These are phyloP conservation scores for Cydonia oblonga DNA, from an alignment of 331 rosid species.

Conservation along the genomic window DNA sequence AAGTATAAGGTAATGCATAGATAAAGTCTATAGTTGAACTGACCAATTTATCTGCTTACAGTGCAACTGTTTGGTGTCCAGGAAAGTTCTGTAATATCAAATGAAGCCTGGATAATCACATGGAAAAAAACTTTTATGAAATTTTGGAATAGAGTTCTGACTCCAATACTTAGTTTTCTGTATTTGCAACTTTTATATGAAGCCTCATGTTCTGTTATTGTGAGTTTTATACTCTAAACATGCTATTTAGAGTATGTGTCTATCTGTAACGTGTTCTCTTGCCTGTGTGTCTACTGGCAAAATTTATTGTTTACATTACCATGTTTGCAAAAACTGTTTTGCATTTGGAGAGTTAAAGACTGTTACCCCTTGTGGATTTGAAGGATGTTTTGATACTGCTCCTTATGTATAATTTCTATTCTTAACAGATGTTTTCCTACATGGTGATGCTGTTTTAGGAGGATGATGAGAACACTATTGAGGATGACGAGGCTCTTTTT, in stretches of 20 bases:
- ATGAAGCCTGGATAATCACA: not conserved
- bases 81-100: not conserved
- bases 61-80: not conserved
- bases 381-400: conserved; percentile 2
- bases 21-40: not conserved
- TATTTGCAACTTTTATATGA: not conserved
- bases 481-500: conserved; percentile 82
- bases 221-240: not conserved
- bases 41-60: not conserved
- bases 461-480: conserved; percentile 83
- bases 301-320: not conserved
- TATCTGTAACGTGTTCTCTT: not conserved
- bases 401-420: conserved; percentile 3
- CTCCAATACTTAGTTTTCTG: not conserved
- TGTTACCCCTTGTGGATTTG: not conserved
- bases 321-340: not conserved
- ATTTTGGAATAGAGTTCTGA: not conserved
- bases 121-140: not conserved
- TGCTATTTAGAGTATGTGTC: not conserved
- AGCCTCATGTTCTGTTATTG: not conserved
- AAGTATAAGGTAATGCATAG: not conserved
- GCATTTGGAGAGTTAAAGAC: conserved; percentile 7
- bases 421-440: conserved; percentile 6
- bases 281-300: not conserved
- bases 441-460: conserved; percentile 54